These are phyloP conservation scores for Spongiforma sp. DNA, from an alignment of 1,284 basidiomycete genomes.

Conservation along the genomic window DNA sequence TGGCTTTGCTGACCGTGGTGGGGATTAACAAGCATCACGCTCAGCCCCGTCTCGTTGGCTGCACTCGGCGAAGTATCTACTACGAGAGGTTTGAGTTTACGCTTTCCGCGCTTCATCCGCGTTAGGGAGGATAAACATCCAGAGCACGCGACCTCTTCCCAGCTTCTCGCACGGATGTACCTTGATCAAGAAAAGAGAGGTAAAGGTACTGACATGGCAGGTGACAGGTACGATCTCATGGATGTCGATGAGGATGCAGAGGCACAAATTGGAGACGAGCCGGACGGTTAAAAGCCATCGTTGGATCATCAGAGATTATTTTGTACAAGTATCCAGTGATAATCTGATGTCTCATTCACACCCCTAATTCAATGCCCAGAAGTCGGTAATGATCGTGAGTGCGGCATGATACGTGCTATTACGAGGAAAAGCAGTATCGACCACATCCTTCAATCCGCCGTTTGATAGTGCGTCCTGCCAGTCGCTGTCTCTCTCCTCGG, in stretches of 20 bases:
- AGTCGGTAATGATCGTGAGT: constrained; percentile 20
- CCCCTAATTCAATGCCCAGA: constrained; percentile 20
- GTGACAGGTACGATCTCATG: constrained; percentile 62
- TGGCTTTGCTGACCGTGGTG: constrained; percentile 11
- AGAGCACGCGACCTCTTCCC: constrained; percentile 79
- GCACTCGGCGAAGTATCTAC: constrained; percentile 72
- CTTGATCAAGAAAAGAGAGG: constrained; percentile 61
- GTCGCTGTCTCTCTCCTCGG: constrained; percentile 44
- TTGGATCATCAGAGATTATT: neutral
- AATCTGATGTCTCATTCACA: no score
- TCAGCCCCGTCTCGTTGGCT: constrained; percentile 89
- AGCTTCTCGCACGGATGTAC: constrained; percentile 75
- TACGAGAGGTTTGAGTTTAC: constrained; percentile 77
- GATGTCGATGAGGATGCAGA: constrained; percentile 44
- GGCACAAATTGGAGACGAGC: constrained; percentile 38
- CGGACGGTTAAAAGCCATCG: constrained; percentile 21
- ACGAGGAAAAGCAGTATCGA: constrained; percentile 25
- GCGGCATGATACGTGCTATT: constrained; percentile 27
- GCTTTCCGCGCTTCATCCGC: constrained; percentile 90
- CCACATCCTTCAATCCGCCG: constrained; percentile 22
- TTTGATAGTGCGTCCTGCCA: constrained; percentile 43
- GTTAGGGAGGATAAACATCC: constrained; percentile 82
- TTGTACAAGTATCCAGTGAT: no score
- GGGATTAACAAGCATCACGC: constrained; percentile 65
- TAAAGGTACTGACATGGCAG: constrained; percentile 37